These are phyloP conservation scores for Colletotrichum zoysiae DNA, from an alignment of 2,329 filamentous ascomycete species.

Conservation along the genomic window DNA sequence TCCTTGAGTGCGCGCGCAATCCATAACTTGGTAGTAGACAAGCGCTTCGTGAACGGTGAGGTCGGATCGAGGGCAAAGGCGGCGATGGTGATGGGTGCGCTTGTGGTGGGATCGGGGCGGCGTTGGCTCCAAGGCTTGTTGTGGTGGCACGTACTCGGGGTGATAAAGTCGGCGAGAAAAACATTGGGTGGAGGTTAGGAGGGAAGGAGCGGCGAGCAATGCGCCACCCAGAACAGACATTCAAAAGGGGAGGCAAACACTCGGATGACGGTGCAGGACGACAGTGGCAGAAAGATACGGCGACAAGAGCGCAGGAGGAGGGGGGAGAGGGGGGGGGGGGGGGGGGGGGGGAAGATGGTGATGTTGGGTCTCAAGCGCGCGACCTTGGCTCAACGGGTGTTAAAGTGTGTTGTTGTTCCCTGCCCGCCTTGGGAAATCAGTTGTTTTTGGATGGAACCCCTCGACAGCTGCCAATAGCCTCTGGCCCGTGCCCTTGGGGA, in stretches of 20 bases:
- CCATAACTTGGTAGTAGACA: constrained; percentile 48
- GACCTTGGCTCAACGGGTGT: constrained; percentile 33
- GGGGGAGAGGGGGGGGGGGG: background rate
- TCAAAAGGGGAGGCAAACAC: constrained; percentile 32
- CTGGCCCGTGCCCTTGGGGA: constrained; percentile 20
- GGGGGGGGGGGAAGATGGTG: background rate
- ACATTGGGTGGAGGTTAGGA: constrained; percentile 39
- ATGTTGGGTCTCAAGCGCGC: constrained; percentile 34
- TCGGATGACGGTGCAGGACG: constrained; percentile 10
- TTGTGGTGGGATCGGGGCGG: constrained; percentile 37
- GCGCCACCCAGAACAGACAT: constrained; percentile 40
- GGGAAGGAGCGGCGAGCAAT: constrained; percentile 39
- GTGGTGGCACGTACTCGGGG: constrained; percentile 40
- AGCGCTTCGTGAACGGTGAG: constrained; percentile 19
- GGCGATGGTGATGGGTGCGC: constrained; percentile 32
- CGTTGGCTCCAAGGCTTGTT: constrained; percentile 39
- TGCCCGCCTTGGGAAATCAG: constrained; percentile 27
- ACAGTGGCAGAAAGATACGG: constrained; percentile 21
- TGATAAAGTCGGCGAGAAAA: constrained; percentile 36
- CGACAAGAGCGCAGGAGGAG: background rate
- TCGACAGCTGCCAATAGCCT: constrained; percentile 34
- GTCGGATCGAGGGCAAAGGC: constrained; percentile 24
- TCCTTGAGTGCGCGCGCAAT: constrained; percentile 46
- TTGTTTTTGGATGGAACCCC: constrained; percentile 39
- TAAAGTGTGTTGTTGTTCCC: constrained; percentile 30